phyloP scores from a whole-genome alignment of 2,329 filamentous ascomycete species.

The Penicillium sp. region DNA sequence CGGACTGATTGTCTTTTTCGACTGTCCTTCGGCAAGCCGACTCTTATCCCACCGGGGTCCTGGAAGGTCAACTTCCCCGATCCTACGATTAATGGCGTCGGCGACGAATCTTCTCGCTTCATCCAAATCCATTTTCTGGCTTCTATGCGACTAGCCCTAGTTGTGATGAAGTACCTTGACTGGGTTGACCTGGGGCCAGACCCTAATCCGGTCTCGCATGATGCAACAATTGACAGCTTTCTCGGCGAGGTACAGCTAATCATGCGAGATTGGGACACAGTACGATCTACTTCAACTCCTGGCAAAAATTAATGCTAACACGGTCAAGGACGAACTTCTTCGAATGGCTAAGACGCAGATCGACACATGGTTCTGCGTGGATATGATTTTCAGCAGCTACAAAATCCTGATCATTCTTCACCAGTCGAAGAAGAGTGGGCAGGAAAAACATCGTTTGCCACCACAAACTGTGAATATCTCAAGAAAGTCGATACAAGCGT shows the following conservation, averaged over 20 bases:
- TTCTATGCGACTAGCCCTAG: slow-evolving; percentile 1
- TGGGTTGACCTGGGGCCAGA: slow-evolving; percentile 2
- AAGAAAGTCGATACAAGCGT: slow-evolving; percentile 1
- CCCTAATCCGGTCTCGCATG: background rate
- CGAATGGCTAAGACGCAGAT: background rate
- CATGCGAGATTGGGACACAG: background rate
- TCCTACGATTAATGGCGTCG: background rate
- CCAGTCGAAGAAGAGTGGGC: background rate
- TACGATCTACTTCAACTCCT: background rate
- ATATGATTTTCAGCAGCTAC: slow-evolving; percentile 2
- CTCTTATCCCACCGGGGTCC: background rate
- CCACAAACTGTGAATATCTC: background rate
- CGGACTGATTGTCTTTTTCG: slow-evolving; percentile 1
- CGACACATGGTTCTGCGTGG: background rate
- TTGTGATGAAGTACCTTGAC: slow-evolving; percentile 3
- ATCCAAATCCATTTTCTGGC: slow-evolving; percentile 6
- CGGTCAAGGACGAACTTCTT: background rate
- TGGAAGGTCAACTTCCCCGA: slow-evolving; percentile 4
- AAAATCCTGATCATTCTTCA: slow-evolving; percentile 2
- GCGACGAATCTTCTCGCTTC: background rate
- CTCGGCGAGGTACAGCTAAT: background rate
- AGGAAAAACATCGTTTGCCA: background rate
- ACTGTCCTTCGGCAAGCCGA: background rate
- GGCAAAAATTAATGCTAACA: background rate
- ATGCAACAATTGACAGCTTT: background rate